Evolutionary conservation across 140 eudicot species (phyloP).

Genomic region (Senecio squalidus): DNA sequence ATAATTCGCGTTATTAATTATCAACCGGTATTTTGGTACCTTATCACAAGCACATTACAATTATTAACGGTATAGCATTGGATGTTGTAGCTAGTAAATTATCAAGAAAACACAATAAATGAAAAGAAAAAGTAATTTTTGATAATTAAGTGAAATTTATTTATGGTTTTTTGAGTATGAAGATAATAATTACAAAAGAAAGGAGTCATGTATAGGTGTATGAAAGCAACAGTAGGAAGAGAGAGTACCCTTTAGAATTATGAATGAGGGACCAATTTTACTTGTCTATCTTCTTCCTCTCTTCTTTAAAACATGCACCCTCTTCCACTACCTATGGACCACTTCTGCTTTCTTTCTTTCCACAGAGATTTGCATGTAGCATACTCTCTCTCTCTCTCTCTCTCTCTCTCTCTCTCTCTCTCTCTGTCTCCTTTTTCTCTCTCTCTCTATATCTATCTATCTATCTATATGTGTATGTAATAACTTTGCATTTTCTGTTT

Average conservation of each 20-base stretch:
- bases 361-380: slow-evolving; percentile 42
- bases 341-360: slow-evolving; percentile 34
- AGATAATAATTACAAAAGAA: slow-evolving; percentile 18
- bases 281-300: slow-evolving; percentile 36
- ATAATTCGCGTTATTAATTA: no score
- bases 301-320: slow-evolving; percentile 32
- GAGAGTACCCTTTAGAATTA: slow-evolving; percentile 26
- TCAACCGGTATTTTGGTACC: no score
- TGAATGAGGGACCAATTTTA: slow-evolving; percentile 58
- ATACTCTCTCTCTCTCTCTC: neutral
- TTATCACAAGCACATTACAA: no score
- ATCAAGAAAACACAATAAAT: no score
- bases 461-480: neutral
- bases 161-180: slow-evolving; percentile 10
- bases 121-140: no score
- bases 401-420: slow-evolving; percentile 15
- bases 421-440: neutral
- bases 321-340: slow-evolving; percentile 36
- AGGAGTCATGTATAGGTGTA: slow-evolving; percentile 41
- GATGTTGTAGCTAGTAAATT: no score
- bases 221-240: slow-evolving; percentile 34
- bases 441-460: slow-evolving; percentile 8
- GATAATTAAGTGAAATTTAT: no score
- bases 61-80: no score
- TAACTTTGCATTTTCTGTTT: neutral